Base-by-base conservation (phyloP, 176 grass and related monocot genomes). In the Raddia guianensis region DNA sequence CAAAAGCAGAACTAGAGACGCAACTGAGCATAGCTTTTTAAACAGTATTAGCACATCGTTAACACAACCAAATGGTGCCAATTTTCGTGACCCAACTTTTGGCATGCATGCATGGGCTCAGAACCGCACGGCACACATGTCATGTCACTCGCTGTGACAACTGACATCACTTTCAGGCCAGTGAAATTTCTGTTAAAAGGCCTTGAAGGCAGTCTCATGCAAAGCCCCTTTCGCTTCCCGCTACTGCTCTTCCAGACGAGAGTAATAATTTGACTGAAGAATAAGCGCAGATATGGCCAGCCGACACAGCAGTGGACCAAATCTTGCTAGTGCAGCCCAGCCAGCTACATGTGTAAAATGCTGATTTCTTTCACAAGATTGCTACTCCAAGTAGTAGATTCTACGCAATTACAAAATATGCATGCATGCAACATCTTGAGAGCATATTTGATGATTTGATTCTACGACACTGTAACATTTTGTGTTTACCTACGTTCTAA, bases 131-230 rank as follows among this genome's bases (percentile, higher is more conserved):
- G 4, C 42, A 27, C 59, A 12, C 13, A 4, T 53, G 59, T 61
- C 85, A 52, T 18, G 8, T 81, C 80, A 49, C 50, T 66, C 62
- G 4, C 40, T 11, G 14, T 67, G 61, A 68, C 14, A 79, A 46
- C 33, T 59, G 80, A 67, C 75, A 45, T 80, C 20, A 37, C 82
- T 89, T 84, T 20, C 64, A 62, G 10, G 34, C 19, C 70, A 55
- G 79, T 63, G 20, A 61, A 75, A 59, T 53, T 33, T 40, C 21
- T 60, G 37, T 57, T 78, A 8, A 16, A 84, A 86, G 74, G 84
- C 49, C 76, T 75, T 44, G 32, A 42, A 69, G 34, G 53, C n/a
- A 35, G 68, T 51, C 2, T 51, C 2, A 2, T 14, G 10, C 37
- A 63, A 74, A 75, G 70, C 62, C 74, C 55, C 40, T 88, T 65